Evolutionary conservation across 73 alveolate species (phyloP).

Genomic region (Symbiodinium pilosum): DNA sequence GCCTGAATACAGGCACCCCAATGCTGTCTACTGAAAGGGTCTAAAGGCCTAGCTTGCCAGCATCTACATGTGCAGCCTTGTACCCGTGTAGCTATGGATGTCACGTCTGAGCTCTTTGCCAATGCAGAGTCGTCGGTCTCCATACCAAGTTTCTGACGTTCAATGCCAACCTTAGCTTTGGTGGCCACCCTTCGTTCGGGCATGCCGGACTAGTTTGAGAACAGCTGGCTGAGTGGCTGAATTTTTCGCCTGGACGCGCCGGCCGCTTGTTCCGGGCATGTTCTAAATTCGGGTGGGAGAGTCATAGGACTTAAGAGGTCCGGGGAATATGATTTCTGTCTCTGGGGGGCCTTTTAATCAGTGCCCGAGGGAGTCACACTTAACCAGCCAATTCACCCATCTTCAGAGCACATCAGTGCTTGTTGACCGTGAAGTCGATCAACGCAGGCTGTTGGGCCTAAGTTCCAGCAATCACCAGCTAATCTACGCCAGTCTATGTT

Average conservation of each 20-base stretch:
- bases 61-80: too few species aligned
- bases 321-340: neutral
- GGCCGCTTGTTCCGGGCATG: neutral
- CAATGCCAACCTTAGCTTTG: too few species aligned
- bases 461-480: neutral
- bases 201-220: neutral
- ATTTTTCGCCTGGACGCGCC: neutral
- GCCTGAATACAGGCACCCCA: neutral
- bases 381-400: neutral
- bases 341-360: neutral
- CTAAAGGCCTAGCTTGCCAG: too few species aligned
- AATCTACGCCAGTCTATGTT: neutral
- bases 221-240: neutral
- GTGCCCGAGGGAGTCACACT: neutral
- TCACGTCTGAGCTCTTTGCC: too few species aligned
- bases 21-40: too few species aligned
- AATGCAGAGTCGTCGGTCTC: too few species aligned
- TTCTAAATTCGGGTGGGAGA: neutral
- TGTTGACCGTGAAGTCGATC: slow-evolving; percentile 1
- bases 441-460: neutral
- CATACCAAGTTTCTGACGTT: too few species aligned
- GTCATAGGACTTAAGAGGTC: neutral
- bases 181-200: too few species aligned
- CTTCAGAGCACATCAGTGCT: neutral
- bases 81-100: too few species aligned